A percentile compares a stretch with the other conserved stretches of the same genome.
Evolutionary conservation across 2,329 filamentous ascomycete genomes (phyloP).

Genomic region (Diaporthe sp.): DNA sequence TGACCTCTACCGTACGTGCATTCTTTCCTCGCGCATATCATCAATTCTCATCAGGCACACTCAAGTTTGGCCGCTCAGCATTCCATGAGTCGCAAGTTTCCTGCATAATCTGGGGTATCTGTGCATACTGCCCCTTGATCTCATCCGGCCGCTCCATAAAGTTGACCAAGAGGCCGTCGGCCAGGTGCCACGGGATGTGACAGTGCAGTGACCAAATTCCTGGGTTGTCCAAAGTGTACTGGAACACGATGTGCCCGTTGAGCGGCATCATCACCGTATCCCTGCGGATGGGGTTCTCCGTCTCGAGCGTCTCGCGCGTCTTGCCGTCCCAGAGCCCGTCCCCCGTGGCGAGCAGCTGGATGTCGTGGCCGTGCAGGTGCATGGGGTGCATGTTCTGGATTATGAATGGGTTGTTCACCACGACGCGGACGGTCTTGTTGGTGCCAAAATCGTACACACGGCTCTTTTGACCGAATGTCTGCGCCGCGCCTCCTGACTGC

Average conservation of each 20-base stretch:
- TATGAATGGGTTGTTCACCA: not conserved
- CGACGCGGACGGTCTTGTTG: not conserved
- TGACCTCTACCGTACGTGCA: no score
- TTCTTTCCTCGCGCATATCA: not conserved
- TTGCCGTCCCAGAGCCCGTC: constrained; percentile 1
- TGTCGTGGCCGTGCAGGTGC: constrained; percentile 10
- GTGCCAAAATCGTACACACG: not conserved
- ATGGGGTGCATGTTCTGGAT: constrained; percentile 8
- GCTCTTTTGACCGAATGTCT: not conserved
- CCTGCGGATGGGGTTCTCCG: not conserved
- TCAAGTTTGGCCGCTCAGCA: not conserved
- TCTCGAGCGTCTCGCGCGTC: constrained; percentile 1
- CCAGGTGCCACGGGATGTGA: not conserved
- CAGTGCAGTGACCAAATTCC: not conserved
- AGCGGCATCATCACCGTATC: constrained; percentile 8
- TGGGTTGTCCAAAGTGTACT: not conserved
- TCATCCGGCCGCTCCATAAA: constrained; percentile 15
- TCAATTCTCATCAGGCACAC: constrained; percentile 3
- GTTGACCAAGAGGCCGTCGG: not conserved
- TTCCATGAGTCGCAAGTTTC: not conserved
- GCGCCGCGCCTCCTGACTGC: not conserved
- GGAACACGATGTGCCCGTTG: not conserved
- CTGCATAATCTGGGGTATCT: not conserved
- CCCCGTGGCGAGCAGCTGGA: not conserved
- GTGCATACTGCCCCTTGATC: not conserved